Evolutionary conservation across 352 stramenopile genomes (phyloP), one percentile per base, ranked within the genome.

Genomic region (Phytophthora idaei): DNA sequence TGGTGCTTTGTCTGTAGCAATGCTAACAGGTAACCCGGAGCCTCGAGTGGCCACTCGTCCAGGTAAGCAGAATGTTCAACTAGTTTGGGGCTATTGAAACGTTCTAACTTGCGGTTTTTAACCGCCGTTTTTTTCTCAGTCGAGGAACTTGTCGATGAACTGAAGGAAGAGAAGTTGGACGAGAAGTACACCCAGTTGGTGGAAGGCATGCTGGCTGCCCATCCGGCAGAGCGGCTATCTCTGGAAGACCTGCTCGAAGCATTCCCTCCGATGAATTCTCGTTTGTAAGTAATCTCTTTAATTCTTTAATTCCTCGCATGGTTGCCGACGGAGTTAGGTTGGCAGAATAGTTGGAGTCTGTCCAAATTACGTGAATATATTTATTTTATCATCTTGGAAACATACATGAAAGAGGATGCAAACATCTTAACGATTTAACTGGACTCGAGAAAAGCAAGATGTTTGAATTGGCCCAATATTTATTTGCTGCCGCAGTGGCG

Each of bases 1-100:
- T 2, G 87, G 87, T n/a, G 87, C 78, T 45, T 61, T 93, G 15
- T 83, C 80, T 14, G 74, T 92, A 11, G 85, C 82, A 2, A 90
- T 94, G 78, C 57, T 93, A 27, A 85, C 73, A 6, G 87, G 87
- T 0, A 69, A 89, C 32, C 69, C 76, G 0, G 87, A 94, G 66
- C 87, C 85, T 4, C 78, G 74, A 44, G 82, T 94, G 9, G 84
- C 81, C 5, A 92, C 80, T 31, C 76, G 85, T 50, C 78, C 80
- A 73, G 61, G 81, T 90, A 73, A 39, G 69, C 61, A 27, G 29
- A 39, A 48, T 2, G 5, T 39, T 47, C 4, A 50, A 11, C n/a
- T 15, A 29, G 21, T 7, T 36, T 46, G 25, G 2, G 7, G 28
- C 29, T 56, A 3, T 28, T 7, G 46, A 57, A 25, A 28, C 1